Percentiles rank a stretch among this genome's conserved stretches.
Evolutionary conservation across 108 stramenopile genomes (phyloP).

Genomic region (Aureococcus anophagefferens): DNA sequence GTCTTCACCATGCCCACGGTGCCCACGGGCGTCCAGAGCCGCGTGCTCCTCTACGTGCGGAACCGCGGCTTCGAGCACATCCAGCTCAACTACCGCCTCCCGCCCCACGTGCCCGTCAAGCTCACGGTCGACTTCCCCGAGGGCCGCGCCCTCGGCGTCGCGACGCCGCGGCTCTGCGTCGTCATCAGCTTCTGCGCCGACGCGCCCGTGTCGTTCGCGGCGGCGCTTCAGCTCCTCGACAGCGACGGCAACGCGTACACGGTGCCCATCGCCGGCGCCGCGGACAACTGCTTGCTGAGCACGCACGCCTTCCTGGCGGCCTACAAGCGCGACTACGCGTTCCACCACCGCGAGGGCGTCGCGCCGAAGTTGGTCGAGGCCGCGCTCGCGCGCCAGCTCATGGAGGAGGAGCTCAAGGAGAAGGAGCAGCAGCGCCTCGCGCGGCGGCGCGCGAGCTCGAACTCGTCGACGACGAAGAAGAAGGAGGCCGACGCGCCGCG

Average conservation of each 20-base stretch:
- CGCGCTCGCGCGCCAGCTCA: not conserved
- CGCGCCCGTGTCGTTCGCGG: constrained; percentile 37
- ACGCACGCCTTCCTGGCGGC: constrained; percentile 36
- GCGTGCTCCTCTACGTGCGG: constrained; percentile 24
- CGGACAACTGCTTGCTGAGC: constrained; percentile 45
- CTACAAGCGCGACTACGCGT: constrained; percentile 4
- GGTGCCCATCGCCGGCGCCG: constrained; percentile 34
- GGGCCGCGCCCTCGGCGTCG: constrained; percentile 26
- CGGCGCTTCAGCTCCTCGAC: constrained; percentile 44
- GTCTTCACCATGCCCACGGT: constrained; percentile 42
- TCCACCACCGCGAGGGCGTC: not conserved
- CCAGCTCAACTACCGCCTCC: constrained; percentile 31
- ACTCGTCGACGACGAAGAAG: not conserved
- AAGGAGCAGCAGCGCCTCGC: constrained; percentile 8
- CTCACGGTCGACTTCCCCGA: constrained; percentile 39
- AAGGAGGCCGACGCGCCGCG: constrained; percentile 2
- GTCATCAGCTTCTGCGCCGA: constrained; percentile 21
- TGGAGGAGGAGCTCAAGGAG: constrained; percentile 21
- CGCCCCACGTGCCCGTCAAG: constrained; percentile 29
- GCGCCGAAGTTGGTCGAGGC: not conserved
- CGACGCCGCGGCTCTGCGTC: constrained; percentile 31
- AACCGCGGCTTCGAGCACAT: constrained; percentile 47
- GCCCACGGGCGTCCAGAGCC: constrained; percentile 32
- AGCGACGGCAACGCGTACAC: constrained; percentile 30
- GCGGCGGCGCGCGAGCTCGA: not conserved